Base-by-base conservation (phyloP, 2,329 filamentous ascomycete species). In the Talaromyces sp. region DNA sequence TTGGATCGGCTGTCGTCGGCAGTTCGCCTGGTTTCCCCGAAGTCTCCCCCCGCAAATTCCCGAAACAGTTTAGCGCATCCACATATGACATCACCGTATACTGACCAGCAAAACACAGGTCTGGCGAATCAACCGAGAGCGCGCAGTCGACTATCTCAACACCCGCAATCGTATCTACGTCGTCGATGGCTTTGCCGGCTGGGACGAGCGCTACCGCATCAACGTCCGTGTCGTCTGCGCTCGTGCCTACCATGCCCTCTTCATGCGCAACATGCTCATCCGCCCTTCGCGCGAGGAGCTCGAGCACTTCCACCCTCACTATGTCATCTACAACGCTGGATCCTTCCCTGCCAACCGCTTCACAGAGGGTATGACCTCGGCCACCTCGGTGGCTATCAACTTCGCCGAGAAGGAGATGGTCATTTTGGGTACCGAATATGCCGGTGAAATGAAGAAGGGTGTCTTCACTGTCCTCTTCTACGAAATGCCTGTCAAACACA, bases 241-340 rank as follows among this genome's bases (percentile, higher is more conserved):
- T 69, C 93, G 95, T 76, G 95, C 95, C 79, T 99, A 99, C 86
- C 95, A 99, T 86, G 95, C 95, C 65, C 87, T 99, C 68, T 99
- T 99, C 88, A 99, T 99, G 95, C 91, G 93, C 76, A 99, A 99
- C 86, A 99, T 99, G 95, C 90, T 99, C 75, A 99, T 99, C 83
- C 90, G 95, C 70, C 95, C 95, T 66, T 84, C 88, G 59, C 87
- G 86, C 66, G 91, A 96, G 81, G 93, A 99, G 84, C 89, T 99
- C 60, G 90, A 96, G 83, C 87, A 92, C 81, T 99, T 99, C 87
- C 91, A 96, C 80, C 95, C 95, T 72, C 94, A 99, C 84, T 99
- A 99, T 84, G 94, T 94, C 73, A 98, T 99, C 83, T 99, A 99
- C 89, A 99, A 99, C 78, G 95, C 93, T 66, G 95, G 95, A 69